Base-by-base conservation (phyloP, 1,139 yeast genomes). In the Komagataea norvegica region DNA sequence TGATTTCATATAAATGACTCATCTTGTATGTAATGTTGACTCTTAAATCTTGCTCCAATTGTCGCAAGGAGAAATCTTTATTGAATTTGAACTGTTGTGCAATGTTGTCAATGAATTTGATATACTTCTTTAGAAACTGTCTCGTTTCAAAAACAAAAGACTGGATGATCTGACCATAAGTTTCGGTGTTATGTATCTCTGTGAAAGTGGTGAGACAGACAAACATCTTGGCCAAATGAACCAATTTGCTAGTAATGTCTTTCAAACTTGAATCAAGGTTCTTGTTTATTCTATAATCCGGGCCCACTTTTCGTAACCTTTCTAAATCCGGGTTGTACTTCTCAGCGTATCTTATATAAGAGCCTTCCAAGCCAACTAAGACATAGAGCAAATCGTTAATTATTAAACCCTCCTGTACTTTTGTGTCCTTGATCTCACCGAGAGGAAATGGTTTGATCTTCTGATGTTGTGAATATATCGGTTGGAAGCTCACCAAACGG, bases 301-400 rank as follows among this genome's bases (percentile, higher is more conserved):
- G 93, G 0, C 95, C 95, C 14, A 57, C 58, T 5, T 82, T 62
- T 31, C 72, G 55, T 9, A 60, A 51, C 7, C 55, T 55, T 4
- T 56, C 42, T 15, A 61, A 57, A 0, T 45, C 37, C 4, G 77
- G 75, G 51, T 79, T 75, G 51, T 74, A 85, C 21, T 68, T 66
- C 36, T 77, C 84, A 31, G 80, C 70, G 54, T 74, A 85, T 31
- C 89, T 66, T 20, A 91, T 76, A 50, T 82, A 87, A 25, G 69
- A 68, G 0, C 97, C 96, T 56, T 88, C 95, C 30, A 75, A 64
- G 1, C 97, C 97, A 35, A 79, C 51, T 19, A 91, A 60, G 2
- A 84, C 79, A 49, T 71, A 74, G 16, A 87, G 53, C 11, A 88
- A 57, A 56, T 91, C 98, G 43, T 75, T 72, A 22, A 84, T 68